Evolutionary conservation across 768 basidiomycete species (phyloP), one percentile per base, ranked within the genome.

Genomic region (Cyclocybe aegerita): DNA sequence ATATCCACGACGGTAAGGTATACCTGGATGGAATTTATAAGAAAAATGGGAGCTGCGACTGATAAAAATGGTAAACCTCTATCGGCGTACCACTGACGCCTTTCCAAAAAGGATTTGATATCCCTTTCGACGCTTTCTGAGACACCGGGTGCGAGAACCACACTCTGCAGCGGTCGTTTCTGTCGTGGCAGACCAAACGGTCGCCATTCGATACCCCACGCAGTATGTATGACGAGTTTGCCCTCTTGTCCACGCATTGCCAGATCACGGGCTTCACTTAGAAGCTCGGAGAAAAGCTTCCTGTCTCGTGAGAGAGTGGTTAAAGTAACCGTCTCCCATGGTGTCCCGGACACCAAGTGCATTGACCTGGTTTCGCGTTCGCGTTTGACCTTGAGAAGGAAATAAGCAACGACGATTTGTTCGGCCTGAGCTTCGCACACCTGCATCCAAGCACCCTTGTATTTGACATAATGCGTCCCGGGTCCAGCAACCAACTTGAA

Each of bases 401-500:
- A 53, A 55, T 39, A 16, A 34, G 40, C 16, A 45, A 48, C 9
- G 43, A 39, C 37, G 10, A 35, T 37, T 10, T 31, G 11, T 39
- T 46, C 8, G 34, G 32, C 2, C 44, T 41, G 29, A 40, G 32
- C 43, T 31, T 31, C 14, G 56, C 70, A 46, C 48, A 92, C 94
- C 83, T 97, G 93, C 77, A 99, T 93, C 97, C 96, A 99, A 11
- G 93, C 90, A 8, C 88, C 86, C 39, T 76, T 72, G 65, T 96
- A 98, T 55, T 82, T 84, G 69, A 99, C 88, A 74, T 86, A 96
- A 68, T 99, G 97, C 2, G 80, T 88, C 0, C 97, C 97, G 8
- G 95, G 93, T 0, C 96, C 97, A 0, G 96, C 96, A 9, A 98
- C 90, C n/a, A 98, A 80, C 56, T 82, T 89, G 76, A 98, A 99